Conservation (phyloP, 768 basidiomycete species). For the Leccinum boreale region DNA sequence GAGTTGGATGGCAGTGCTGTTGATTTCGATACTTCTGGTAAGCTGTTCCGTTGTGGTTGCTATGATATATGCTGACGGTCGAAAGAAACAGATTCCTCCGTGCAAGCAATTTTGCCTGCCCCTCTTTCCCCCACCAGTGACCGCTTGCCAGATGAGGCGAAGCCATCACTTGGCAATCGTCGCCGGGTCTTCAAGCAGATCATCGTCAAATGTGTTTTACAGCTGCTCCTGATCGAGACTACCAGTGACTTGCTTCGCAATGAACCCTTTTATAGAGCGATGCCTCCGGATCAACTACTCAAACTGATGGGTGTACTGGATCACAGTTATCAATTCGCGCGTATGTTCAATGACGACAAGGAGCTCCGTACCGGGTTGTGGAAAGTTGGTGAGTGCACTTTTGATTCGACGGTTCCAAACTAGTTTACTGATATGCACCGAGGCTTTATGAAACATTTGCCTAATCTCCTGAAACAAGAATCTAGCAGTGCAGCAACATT, state of each 20-base stretch:
- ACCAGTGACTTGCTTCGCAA: conserved; percentile 95
- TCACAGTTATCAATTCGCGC: conserved; percentile 96
- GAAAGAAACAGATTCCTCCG: conserved; percentile 47
- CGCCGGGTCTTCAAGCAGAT: conserved; percentile 95
- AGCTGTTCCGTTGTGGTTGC: background rate
- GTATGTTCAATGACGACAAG: conserved; percentile 97
- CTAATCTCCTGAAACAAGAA: conserved; percentile 96
- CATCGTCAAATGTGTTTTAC: conserved; percentile 98
- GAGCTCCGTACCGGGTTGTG: conserved; percentile 94
- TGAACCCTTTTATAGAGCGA: conserved; percentile 85
- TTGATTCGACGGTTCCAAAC: background rate
- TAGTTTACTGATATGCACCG: conserved; percentile 1
- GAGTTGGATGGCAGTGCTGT: conserved; percentile 64
- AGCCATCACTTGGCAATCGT: conserved; percentile 64
- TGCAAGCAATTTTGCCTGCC: conserved; percentile 74
- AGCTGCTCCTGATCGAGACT: conserved; percentile 93
- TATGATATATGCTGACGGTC: conserved; percentile 8
- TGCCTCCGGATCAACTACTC: conserved; percentile 91
- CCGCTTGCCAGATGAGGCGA: conserved; percentile 42
- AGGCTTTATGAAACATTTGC: conserved; percentile 99
- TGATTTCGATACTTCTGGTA: conserved; percentile 51
- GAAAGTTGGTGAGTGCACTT: conserved; percentile 88
- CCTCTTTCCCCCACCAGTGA: conserved; percentile 80
- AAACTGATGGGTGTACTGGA: conserved; percentile 94
- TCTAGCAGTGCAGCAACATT: conserved; percentile 95